Evolutionary conservation across 2,329 filamentous ascomycete genomes (phyloP).

Genomic region (Clonostachys chloroleuca): DNA sequence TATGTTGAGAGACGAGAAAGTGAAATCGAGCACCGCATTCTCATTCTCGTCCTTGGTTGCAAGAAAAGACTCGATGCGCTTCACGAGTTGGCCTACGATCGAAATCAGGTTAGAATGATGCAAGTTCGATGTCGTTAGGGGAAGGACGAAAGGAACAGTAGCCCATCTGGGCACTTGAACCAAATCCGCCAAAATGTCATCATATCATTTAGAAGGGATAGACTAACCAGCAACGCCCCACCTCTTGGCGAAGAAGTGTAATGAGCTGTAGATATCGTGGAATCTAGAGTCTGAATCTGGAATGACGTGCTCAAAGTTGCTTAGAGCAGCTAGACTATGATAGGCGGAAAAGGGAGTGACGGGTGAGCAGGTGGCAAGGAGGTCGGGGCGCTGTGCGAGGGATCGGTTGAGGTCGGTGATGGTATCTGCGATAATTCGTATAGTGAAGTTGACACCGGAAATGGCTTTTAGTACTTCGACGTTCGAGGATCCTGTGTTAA

Average conservation of each 20-base stretch:
- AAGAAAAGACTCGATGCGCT: conserved; percentile 16
- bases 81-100: conserved; percentile 15
- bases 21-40: conserved; percentile 1
- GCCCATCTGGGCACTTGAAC: background rate
- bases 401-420: conserved; percentile 25
- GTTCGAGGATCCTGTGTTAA: conserved; percentile 13
- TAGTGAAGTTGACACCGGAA: conserved; percentile 27
- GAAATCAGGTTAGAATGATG: conserved; percentile 5
- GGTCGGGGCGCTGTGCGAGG: conserved; percentile 19
- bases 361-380: conserved; percentile 23
- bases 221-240: conserved; percentile 24
- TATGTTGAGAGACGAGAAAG: background rate
- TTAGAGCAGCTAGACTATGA: conserved; percentile 23
- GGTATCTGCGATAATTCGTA: conserved; percentile 26
- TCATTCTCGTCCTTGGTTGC: conserved; percentile 11
- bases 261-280: conserved; percentile 23
- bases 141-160: background rate
- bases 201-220: background rate
- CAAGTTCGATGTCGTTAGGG: background rate
- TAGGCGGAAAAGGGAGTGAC: conserved; percentile 25
- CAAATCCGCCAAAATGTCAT: background rate
- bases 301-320: conserved; percentile 23
- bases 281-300: conserved; percentile 21
- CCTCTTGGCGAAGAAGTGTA: conserved; percentile 25
- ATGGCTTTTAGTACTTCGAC: conserved; percentile 25